Conservation (phyloP, 805 yeast genomes). For the Saccharomycopsis capsularis region DNA sequence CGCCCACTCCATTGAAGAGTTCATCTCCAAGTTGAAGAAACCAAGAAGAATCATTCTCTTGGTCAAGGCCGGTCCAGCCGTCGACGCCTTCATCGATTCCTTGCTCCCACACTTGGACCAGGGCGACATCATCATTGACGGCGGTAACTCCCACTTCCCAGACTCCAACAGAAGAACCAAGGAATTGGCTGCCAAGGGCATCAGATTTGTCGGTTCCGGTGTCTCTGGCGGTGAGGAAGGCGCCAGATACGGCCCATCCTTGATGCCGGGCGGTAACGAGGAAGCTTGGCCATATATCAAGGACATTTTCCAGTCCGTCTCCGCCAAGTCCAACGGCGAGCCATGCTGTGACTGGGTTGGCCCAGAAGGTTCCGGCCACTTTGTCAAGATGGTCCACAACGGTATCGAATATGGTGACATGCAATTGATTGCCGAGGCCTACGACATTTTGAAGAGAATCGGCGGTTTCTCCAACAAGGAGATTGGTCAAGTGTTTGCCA, state of each 20-base stretch:
- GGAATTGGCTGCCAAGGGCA: slow-evolving; percentile 80
- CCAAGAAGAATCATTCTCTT: slow-evolving; percentile 93
- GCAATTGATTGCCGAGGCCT: slow-evolving; percentile 98
- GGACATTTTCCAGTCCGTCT: slow-evolving; percentile 89
- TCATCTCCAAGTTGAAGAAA: slow-evolving; percentile 82
- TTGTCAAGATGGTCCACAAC: slow-evolving; percentile 98
- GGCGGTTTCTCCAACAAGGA: slow-evolving; percentile 87
- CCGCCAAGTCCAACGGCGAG: slow-evolving; percentile 97
- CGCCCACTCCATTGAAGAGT: slow-evolving; percentile 87
- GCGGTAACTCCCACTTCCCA: slow-evolving; percentile 99
- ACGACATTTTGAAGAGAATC: slow-evolving; percentile 90
- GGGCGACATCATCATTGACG: slow-evolving; percentile 98
- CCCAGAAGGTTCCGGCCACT: slow-evolving; percentile 98
- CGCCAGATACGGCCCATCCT: slow-evolving; percentile 98
- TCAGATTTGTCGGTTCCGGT: slow-evolving; percentile 95
- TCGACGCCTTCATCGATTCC: slow-evolving; percentile 84
- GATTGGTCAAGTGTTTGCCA: slow-evolving; percentile 84
- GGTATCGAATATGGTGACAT: slow-evolving; percentile 99
- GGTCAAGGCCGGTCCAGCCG: slow-evolving; percentile 96
- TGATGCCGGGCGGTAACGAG: slow-evolving; percentile 98
- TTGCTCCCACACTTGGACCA: slow-evolving; percentile 85
- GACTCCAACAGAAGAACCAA: slow-evolving; percentile 95
- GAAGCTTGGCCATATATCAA: slow-evolving; percentile 99
- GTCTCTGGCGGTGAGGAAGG: slow-evolving; percentile 99
- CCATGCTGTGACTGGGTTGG: slow-evolving; percentile 99